phyloP scores from a whole-genome alignment of 2,329 filamentous ascomycete species.

The Xylariales sp. region DNA sequence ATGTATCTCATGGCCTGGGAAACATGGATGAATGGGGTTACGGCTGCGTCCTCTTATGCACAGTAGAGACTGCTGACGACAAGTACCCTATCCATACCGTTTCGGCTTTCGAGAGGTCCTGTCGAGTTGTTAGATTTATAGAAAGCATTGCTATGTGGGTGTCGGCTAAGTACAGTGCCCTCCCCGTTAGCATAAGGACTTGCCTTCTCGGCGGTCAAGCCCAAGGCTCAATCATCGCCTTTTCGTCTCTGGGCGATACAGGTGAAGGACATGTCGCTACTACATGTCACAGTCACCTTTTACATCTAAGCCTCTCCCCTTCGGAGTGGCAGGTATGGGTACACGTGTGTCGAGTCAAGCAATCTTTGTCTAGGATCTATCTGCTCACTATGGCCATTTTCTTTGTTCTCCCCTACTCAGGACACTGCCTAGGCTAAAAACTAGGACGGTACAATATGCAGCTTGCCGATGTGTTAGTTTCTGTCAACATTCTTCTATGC shows the following conservation, averaged over 20 bases:
- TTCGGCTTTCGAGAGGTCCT: slow-evolving; percentile 52
- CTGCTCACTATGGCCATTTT: slow-evolving; percentile 51
- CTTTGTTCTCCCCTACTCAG: slow-evolving; percentile 61
- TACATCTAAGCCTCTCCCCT: slow-evolving; percentile 34
- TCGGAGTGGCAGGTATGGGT: slow-evolving; percentile 48
- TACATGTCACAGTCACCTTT: slow-evolving; percentile 37
- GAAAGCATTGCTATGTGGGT: slow-evolving; percentile 44
- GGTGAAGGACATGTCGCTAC: slow-evolving; percentile 40
- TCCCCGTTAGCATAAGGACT: slow-evolving; percentile 46
- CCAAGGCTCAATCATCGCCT: slow-evolving; percentile 42
- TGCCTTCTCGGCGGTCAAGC: slow-evolving; percentile 50
- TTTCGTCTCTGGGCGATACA: slow-evolving; percentile 42
- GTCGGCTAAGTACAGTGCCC: slow-evolving; percentile 54
- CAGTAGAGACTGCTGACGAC: slow-evolving; percentile 45
- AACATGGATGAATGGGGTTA: slow-evolving; percentile 53
- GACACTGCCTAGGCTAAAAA: slow-evolving; percentile 51
- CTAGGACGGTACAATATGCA: slow-evolving; percentile 61
- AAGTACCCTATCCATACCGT: slow-evolving; percentile 40
- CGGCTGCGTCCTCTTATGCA: slow-evolving; percentile 54
- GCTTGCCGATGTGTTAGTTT: slow-evolving; percentile 56
- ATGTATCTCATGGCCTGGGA: slow-evolving; percentile 53
- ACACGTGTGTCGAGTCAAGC: slow-evolving; percentile 69
- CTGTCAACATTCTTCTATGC: slow-evolving; percentile 54
- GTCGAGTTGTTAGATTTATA: slow-evolving; percentile 41
- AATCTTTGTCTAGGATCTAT: slow-evolving; percentile 53